Evolutionary conservation across 2,329 filamentous ascomycete species (phyloP).

Genomic region (Penicillium sp.): DNA sequence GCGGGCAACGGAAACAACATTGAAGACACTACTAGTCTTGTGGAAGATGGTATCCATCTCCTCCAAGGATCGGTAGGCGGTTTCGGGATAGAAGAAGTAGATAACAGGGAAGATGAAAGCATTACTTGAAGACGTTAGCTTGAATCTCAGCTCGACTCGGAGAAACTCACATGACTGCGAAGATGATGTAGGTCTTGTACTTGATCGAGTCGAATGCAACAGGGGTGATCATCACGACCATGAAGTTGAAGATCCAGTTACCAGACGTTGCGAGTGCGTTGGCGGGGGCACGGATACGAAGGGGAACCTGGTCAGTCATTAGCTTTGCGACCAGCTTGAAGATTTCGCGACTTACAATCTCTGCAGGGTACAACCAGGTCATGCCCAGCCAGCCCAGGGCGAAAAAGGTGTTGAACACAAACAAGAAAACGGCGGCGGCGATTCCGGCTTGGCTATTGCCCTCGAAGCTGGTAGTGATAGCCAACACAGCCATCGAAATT

Average conservation of each 20-base stretch:
- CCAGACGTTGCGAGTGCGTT: slow-evolving; percentile 23
- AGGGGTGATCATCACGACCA: slow-evolving; percentile 67
- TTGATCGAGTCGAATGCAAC: slow-evolving; percentile 57
- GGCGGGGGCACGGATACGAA: slow-evolving; percentile 35
- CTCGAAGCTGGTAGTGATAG: slow-evolving; percentile 40
- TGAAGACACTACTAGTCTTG: slow-evolving; percentile 50
- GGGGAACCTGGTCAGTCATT: slow-evolving; percentile 25
- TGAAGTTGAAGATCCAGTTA: slow-evolving; percentile 55
- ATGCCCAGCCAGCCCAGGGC: slow-evolving; percentile 62
- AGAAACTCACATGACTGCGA: slow-evolving; percentile 48
- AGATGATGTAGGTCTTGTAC: slow-evolving; percentile 57
- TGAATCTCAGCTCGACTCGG: not conserved
- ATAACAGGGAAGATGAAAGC: slow-evolving; percentile 55
- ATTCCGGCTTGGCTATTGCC: slow-evolving; percentile 42
- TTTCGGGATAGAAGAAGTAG: slow-evolving; percentile 63
- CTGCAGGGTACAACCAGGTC: slow-evolving; percentile 64
- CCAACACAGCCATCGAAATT: slow-evolving; percentile 64
- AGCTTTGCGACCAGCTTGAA: not conserved
- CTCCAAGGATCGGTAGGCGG: slow-evolving; percentile 60
- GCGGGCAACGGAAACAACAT: slow-evolving; percentile 52
- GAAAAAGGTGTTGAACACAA: slow-evolving; percentile 65
- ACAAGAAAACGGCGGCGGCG: slow-evolving; percentile 56
- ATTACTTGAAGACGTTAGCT: slow-evolving; percentile 37
- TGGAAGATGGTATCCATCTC: slow-evolving; percentile 68
- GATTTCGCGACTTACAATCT: slow-evolving; percentile 53